Base-by-base conservation (phyloP, 2,329 filamentous ascomycete genomes). In the Sclerotinia glacialis region DNA sequence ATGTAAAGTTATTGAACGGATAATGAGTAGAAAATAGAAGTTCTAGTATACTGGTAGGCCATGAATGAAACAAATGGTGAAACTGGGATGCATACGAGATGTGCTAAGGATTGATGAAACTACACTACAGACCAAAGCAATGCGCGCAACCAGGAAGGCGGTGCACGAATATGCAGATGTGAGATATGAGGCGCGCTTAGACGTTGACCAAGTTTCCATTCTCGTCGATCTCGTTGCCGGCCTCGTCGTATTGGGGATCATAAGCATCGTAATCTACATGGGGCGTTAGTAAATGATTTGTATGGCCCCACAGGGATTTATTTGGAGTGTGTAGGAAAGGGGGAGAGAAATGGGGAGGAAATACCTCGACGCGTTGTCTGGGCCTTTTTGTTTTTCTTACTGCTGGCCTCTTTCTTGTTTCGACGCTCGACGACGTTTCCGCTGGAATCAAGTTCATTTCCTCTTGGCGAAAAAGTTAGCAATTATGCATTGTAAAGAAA, bases 221-320 rank as follows among this genome's bases (percentile, higher is more conserved):
- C 28, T 54, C 44, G 18, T 65, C 63, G 31, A 65, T 65, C 21
- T 64, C 60, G 16, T 64, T 54, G 2, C 59, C 59, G 11, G 44
- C 59, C 2, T n/a, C 59, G 14, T 62, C 59, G 21, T 62, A 62
- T 34, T 62, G 31, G 59, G 46, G 28, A 1, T 62, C 59, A 18
- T 54, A 37, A 14, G 37, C 37, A 21, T 54, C 12, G 28, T n/a
- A 54, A 5, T 34, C 52, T 54, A 6, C 4, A 14, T 54, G 52
- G 11, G 21, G 2, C 16, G 52, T 54, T 37, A 54, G 52, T n/a
- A 1, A 31, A 54, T n/a, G 11, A 3, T 34, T n/a, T 37, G 11
- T 7, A n/a, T n/a, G 9, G 9, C 14, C 1, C 1, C 14, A 21
- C 1, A 14, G 9, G 6, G 28, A 14, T n/a, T 40, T 40, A 11